Evolutionary conservation across 2,329 filamentous ascomycete species (phyloP).

Genomic region (Cladosporium sp.): DNA sequence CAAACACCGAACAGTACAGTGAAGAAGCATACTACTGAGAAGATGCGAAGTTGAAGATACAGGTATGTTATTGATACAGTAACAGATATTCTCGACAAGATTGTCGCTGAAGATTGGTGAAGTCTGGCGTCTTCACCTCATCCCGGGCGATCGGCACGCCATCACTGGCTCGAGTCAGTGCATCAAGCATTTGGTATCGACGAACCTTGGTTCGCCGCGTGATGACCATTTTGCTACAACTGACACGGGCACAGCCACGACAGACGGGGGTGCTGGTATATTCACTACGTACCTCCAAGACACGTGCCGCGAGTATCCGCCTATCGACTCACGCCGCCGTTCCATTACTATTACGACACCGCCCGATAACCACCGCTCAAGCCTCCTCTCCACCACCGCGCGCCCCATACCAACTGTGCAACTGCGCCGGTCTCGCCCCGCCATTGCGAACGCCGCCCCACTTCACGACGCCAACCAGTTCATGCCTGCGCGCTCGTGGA

Average conservation of each 20-base stretch:
- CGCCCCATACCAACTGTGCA: neutral
- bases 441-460: constrained; percentile 3
- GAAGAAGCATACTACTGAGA: neutral
- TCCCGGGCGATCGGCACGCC: constrained; percentile 9
- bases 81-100: neutral
- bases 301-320: neutral
- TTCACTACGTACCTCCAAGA: neutral
- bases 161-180: constrained; percentile 4
- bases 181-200: neutral
- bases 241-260: constrained; percentile 4
- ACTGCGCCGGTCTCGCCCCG: constrained; percentile 3
- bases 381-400: neutral
- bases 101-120: constrained; percentile 6
- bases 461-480: constrained; percentile 12
- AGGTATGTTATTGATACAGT: neutral
- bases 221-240: neutral
- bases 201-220: constrained; percentile 14
- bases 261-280: neutral
- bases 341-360: neutral
- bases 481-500: constrained; percentile 2
- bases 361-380: constrained; percentile 6
- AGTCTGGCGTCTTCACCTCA: neutral
- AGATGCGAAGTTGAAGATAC: neutral
- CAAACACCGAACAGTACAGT: neutral
- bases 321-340: neutral